phyloP scores from a whole-genome alignment of 495 filamentous ascomycete species.

The Penicillium coprophilum region DNA sequence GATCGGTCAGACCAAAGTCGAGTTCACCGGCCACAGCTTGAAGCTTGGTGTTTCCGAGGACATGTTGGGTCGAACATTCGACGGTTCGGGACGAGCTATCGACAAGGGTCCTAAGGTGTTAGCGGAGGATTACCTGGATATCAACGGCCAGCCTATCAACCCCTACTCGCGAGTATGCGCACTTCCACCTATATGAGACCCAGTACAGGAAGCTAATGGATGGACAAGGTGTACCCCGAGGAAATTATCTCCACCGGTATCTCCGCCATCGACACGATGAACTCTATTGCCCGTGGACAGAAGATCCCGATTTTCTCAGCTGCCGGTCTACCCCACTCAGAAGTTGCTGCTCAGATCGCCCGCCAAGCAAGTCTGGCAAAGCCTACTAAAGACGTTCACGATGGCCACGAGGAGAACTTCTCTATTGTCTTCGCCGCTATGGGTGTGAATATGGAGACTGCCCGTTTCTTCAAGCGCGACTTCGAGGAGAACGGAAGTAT shows the following conservation, averaged over 20 bases:
- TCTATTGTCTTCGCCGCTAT: slow-evolving; percentile 99
- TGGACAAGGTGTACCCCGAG: slow-evolving; percentile 84
- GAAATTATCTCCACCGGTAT: slow-evolving; percentile 99
- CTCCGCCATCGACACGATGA: slow-evolving; percentile 99
- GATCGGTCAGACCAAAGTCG: slow-evolving; percentile 74
- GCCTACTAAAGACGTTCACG: slow-evolving; percentile 92
- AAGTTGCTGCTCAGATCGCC: slow-evolving; percentile 97
- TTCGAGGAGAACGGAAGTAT: slow-evolving; percentile 99
- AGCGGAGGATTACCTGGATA: slow-evolving; percentile 96
- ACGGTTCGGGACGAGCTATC: slow-evolving; percentile 94
- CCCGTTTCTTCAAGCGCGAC: slow-evolving; percentile 96
- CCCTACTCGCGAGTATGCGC: slow-evolving; percentile 84
- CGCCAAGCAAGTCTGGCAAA: slow-evolving; percentile 91
- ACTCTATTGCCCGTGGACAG: slow-evolving; percentile 98
- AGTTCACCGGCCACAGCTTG: slow-evolving; percentile 94
- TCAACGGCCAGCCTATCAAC: slow-evolving; percentile 99
- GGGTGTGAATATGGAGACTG: slow-evolving; percentile 99
- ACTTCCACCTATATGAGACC: neutral
- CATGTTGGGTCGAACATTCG: slow-evolving; percentile 98
- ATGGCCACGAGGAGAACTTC: slow-evolving; percentile 98
- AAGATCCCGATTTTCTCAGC: slow-evolving; percentile 99
- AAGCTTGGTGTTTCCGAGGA: slow-evolving; percentile 99
- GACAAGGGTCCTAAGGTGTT: slow-evolving; percentile 99
- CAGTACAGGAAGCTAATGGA: slow-evolving; percentile 19
- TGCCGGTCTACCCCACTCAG: slow-evolving; percentile 96